Conservation (phyloP, 2,329 filamentous ascomycete genomes). For the Pseudomassariella vexata region DNA sequence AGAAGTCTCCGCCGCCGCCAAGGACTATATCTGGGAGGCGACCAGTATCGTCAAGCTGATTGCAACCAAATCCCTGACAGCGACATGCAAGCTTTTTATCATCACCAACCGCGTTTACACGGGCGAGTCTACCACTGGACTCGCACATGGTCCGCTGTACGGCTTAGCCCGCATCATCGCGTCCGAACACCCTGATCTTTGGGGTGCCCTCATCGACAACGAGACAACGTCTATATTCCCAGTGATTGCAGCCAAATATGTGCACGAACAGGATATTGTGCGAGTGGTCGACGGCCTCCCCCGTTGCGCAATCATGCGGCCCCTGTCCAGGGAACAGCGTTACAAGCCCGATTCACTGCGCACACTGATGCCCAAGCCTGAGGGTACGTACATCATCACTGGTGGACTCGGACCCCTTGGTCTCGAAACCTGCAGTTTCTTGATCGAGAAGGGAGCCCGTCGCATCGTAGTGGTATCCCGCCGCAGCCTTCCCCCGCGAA, state of each 20-base stretch:
- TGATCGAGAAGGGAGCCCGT: slow-evolving; percentile 32
- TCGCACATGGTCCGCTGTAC: slow-evolving; percentile 27
- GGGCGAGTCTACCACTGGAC: slow-evolving; percentile 19
- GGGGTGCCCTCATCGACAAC: slow-evolving; percentile 27
- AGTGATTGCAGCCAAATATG: slow-evolving; percentile 28
- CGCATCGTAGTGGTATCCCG: slow-evolving; percentile 34
- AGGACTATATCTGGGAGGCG: slow-evolving; percentile 9
- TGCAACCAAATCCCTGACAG: neutral
- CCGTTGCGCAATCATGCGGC: slow-evolving; percentile 15
- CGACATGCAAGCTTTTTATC: slow-evolving; percentile 14
- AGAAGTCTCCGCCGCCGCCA: slow-evolving; percentile 5
- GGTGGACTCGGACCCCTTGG: slow-evolving; percentile 32
- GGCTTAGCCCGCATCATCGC: slow-evolving; percentile 31
- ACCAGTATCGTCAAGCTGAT: slow-evolving; percentile 7
- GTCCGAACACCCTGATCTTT: slow-evolving; percentile 29
- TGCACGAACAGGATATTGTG: slow-evolving; percentile 29
- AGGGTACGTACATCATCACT: slow-evolving; percentile 37
- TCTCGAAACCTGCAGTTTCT: slow-evolving; percentile 27
- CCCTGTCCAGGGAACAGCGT: slow-evolving; percentile 1
- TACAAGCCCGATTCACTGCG: neutral
- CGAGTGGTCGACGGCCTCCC: slow-evolving; percentile 31
- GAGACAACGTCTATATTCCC: slow-evolving; percentile 23
- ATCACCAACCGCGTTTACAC: slow-evolving; percentile 20
- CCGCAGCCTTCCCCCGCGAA: slow-evolving; percentile 26
- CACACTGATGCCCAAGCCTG: slow-evolving; percentile 16